These are phyloP conservation scores for Yamadazyma akitaensis DNA, from an alignment of 805 yeast genomes.

Conservation along the genomic window DNA sequence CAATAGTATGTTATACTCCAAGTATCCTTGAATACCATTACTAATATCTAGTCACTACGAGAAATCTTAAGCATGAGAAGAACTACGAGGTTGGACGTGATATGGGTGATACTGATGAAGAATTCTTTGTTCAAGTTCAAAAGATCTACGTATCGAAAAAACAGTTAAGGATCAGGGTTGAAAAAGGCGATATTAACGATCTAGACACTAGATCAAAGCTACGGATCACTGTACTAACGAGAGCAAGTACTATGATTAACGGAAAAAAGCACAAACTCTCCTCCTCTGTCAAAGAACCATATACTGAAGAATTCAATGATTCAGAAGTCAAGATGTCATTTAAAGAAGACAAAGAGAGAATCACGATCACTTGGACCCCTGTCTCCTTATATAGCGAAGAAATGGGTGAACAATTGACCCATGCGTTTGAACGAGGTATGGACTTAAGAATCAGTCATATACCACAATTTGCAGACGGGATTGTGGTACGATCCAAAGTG, in stretches of 20 bases:
- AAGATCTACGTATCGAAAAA: slow-evolving; percentile 11
- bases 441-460: slow-evolving; percentile 2
- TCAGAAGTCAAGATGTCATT: slow-evolving; percentile 7
- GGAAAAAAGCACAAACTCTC: slow-evolving; percentile 11
- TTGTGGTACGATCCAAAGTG: background rate
- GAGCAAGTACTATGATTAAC: slow-evolving; percentile 11
- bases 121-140: slow-evolving; percentile 3
- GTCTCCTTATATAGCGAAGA: slow-evolving; percentile 4
- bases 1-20: slow-evolving; percentile 3
- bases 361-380: slow-evolving; percentile 10
- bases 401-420: background rate
- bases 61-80: slow-evolving; percentile 3
- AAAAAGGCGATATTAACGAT: background rate
- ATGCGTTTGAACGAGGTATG: slow-evolving; percentile 1
- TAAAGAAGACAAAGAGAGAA: slow-evolving; percentile 6
- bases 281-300: slow-evolving; percentile 1
- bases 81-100: slow-evolving; percentile 6
- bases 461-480: slow-evolving; percentile 1
- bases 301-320: slow-evolving; percentile 6
- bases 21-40: background rate
- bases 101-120: slow-evolving; percentile 1
- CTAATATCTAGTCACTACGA: slow-evolving; percentile 1
- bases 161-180: slow-evolving; percentile 10
- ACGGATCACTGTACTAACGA: slow-evolving; percentile 6
- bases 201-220: slow-evolving; percentile 4